A percentile compares a stretch with the other conserved stretches of the same genome.
Evolutionary conservation across 345 rosid species (phyloP).

Genomic region (Sonneratia alba): DNA sequence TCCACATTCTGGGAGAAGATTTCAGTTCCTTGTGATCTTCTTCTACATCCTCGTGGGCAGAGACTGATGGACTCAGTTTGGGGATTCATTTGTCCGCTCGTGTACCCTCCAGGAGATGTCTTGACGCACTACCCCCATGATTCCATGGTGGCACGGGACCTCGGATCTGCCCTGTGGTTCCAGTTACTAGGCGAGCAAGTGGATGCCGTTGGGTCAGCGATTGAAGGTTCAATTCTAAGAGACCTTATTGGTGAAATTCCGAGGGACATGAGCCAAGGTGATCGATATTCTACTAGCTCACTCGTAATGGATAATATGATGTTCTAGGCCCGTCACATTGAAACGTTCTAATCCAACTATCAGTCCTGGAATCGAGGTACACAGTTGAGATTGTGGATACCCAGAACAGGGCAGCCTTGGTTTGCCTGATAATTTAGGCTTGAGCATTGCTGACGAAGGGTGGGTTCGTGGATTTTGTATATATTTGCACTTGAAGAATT

Average conservation of each 20-base stretch:
- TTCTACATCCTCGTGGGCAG: slow-evolving; percentile 30
- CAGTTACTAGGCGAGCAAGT: slow-evolving; percentile 25
- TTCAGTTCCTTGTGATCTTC: slow-evolving; percentile 12
- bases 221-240: slow-evolving; percentile 44
- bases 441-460: neutral
- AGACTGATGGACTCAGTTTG: slow-evolving; percentile 46
- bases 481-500: neutral
- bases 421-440: neutral
- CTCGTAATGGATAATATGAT: no score
- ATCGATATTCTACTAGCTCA: no score
- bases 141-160: slow-evolving; percentile 33
- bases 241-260: slow-evolving; percentile 49
- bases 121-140: slow-evolving; percentile 26
- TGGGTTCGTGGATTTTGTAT: neutral
- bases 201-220: slow-evolving; percentile 38
- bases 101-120: slow-evolving; percentile 17
- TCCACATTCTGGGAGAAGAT: slow-evolving; percentile 21
- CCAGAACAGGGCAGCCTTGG: neutral
- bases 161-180: slow-evolving; percentile 46
- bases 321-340: no score
- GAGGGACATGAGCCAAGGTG: slow-evolving; percentile 15
- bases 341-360: neutral
- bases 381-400: neutral
- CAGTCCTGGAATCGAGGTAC: no score
- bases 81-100: slow-evolving; percentile 38